Conservation (phyloP, 352 stramenopile species). For the Phytophthora pistaciae region DNA sequence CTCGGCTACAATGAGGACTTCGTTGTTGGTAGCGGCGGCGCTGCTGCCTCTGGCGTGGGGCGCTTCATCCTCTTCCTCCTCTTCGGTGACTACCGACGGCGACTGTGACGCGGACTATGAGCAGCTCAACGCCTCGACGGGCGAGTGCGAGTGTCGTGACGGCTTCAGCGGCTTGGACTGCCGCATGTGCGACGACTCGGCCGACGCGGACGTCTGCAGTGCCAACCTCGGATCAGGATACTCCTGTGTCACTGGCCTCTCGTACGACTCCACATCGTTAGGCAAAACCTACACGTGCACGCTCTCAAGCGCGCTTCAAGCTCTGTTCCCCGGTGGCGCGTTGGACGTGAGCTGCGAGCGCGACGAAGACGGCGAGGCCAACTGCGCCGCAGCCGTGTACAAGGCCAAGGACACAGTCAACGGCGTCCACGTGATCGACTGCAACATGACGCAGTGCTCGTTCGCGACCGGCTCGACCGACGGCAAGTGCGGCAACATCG, state of each 20-base stretch:
- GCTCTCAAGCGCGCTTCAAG: conserved; percentile 57
- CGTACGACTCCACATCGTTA: conserved; percentile 45
- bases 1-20: conserved; percentile 4
- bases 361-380: conserved; percentile 28
- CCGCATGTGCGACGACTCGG: conserved; percentile 51
- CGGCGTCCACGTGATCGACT: conserved; percentile 73
- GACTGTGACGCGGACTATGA: conserved; percentile 65
- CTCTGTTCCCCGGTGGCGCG: conserved; percentile 69
- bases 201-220: conserved; percentile 34
- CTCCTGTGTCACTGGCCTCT: conserved; percentile 58
- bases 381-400: conserved; percentile 74
- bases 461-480: conserved; percentile 56
- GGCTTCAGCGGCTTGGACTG: conserved; percentile 73
- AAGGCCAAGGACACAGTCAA: conserved; percentile 55
- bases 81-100: conserved; percentile 3
- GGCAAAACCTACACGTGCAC: conserved; percentile 76
- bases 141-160: conserved; percentile 55
- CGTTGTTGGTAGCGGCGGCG: conserved; percentile 5
- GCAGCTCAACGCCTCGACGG: conserved; percentile 52
- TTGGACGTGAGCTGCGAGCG: conserved; percentile 69
- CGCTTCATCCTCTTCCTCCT: conserved; percentile 19
- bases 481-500: conserved; percentile 52
- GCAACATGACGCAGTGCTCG: conserved; percentile 55
- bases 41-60: neutral
- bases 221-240: conserved; percentile 37